Percentiles rank a stretch among this genome's conserved stretches.
phyloP scores from a whole-genome alignment of 257 asterid genomes.

The Craterostigma plantagineum region DNA sequence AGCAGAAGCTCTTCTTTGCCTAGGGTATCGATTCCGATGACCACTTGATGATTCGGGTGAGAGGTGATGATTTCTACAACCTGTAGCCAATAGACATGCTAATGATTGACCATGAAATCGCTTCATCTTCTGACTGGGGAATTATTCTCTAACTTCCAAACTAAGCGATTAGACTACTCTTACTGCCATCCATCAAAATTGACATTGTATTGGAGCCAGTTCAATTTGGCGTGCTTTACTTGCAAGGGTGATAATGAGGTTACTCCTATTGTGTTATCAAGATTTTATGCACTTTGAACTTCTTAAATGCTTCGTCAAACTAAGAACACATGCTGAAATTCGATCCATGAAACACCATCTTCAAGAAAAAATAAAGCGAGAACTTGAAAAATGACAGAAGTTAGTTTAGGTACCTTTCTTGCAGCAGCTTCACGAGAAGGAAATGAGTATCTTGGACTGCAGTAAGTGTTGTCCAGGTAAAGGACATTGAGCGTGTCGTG shows the following conservation, averaged over 20 bases:
- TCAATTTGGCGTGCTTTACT: no score
- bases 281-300: no score
- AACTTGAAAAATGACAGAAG: no score
- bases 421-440: constrained; percentile 76
- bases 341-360: constrained; percentile 1
- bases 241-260: no score
- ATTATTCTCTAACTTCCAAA: no score
- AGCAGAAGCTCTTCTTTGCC: constrained; percentile 89
- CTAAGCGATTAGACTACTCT: no score
- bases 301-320: no score
- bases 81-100: constrained; percentile 21
- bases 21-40: constrained; percentile 60
- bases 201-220: no score
- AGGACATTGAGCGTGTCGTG: constrained; percentile 32
- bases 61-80: constrained; percentile 50
- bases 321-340: background rate
- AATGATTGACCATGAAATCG: constrained; percentile 8
- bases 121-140: no score
- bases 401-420: constrained; percentile 25
- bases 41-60: constrained; percentile 63
- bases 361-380: background rate
- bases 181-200: no score
- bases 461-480: constrained; percentile 62
- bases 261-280: no score
- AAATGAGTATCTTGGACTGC: constrained; percentile 51